These are phyloP conservation scores for Aristolochia californica DNA, from an alignment of 164 flowering plant species.

Conservation along the genomic window DNA sequence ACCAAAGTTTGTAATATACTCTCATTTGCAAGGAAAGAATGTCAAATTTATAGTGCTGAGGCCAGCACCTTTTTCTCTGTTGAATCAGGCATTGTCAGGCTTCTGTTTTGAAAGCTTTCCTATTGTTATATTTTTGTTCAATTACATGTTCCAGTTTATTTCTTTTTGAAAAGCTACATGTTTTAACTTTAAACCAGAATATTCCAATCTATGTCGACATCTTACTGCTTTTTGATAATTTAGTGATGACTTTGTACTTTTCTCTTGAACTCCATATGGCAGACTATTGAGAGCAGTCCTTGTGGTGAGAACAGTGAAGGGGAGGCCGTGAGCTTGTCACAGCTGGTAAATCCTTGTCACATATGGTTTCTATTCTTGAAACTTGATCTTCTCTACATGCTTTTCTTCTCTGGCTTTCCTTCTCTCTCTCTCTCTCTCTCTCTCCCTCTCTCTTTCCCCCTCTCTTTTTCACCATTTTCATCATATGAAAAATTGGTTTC, in stretches of 20 bases:
- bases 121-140: too few species aligned
- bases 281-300: conserved; percentile 97
- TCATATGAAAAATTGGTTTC: conserved; percentile 10
- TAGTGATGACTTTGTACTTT: not conserved
- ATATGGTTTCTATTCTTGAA: not conserved
- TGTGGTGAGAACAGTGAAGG: conserved; percentile 75
- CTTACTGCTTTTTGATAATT: not conserved
- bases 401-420: not conserved
- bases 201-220: too few species aligned
- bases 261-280: conserved; percentile 11
- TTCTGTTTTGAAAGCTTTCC: too few species aligned
- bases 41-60: too few species aligned
- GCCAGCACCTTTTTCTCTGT: too few species aligned
- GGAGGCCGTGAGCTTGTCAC: conserved; percentile 86
- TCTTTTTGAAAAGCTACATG: not conserved
- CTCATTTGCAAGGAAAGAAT: too few species aligned
- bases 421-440: not conserved
- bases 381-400: not conserved
- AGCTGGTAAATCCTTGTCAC: conserved; percentile 43
- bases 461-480: not conserved
- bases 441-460: too few species aligned
- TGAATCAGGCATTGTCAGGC: too few species aligned
- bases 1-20: too few species aligned
- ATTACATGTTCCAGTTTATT: not conserved
- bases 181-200: too few species aligned